Evolutionary conservation across 2,329 filamentous ascomycete species (phyloP).

Genomic region (Alternaria brassicicola): DNA sequence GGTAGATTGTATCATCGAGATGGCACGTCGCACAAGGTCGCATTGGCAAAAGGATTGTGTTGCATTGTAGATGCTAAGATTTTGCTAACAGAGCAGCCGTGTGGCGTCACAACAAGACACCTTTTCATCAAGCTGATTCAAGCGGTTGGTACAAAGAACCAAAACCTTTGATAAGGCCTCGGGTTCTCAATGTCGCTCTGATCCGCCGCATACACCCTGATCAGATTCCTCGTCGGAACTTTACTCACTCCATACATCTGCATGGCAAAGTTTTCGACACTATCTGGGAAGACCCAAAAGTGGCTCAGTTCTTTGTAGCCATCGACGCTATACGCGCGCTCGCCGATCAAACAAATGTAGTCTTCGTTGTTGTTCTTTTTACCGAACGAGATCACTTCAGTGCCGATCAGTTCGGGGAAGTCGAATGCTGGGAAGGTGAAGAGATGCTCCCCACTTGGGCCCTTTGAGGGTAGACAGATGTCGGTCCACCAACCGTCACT

Average conservation of each 20-base stretch:
- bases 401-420: background rate
- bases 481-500: background rate
- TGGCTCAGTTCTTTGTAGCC: background rate
- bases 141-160: background rate
- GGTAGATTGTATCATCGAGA: fast-evolving
- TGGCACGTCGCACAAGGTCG: background rate
- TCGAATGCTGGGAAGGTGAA: background rate
- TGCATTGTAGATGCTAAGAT: background rate
- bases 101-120: background rate
- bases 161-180: background rate
- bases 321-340: background rate
- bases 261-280: background rate
- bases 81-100: background rate
- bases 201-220: background rate
- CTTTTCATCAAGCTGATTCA: background rate
- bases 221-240: background rate
- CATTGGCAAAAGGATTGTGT: background rate
- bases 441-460: background rate
- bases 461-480: background rate
- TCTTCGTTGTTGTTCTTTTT: background rate
- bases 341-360: background rate
- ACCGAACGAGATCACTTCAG: background rate
- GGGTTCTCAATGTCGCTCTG: background rate
- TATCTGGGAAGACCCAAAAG: background rate
- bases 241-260: background rate